A percentile compares a stretch with the other conserved stretches of the same genome.
These are phyloP conservation scores for Phylloporus sp. DNA, from an alignment of 768 basidiomycete genomes.

Conservation along the genomic window DNA sequence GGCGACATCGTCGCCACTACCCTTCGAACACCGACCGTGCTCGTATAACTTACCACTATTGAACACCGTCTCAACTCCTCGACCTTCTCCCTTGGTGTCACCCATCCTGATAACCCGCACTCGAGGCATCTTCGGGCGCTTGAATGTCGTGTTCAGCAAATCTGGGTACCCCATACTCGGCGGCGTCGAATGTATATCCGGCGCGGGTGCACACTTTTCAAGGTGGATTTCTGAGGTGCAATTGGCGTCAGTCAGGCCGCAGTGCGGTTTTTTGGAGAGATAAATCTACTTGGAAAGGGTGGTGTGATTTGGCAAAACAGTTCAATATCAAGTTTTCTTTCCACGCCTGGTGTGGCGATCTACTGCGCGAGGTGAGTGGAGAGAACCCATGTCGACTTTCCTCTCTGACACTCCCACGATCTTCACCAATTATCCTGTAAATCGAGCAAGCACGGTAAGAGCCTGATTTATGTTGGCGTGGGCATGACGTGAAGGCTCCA, in stretches of 20 bases:
- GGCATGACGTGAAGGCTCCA: constrained; percentile 1
- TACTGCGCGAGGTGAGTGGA: constrained; percentile 11
- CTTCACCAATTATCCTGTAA: background rate
- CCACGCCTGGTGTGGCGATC: constrained; percentile 5
- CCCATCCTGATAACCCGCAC: constrained; percentile 23
- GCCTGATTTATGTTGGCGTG: background rate
- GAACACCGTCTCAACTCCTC: constrained; percentile 31
- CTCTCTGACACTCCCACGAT: background rate
- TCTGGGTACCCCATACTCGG: constrained; percentile 29
- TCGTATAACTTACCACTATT: constrained; percentile 21
- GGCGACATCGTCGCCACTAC: constrained; percentile 42
- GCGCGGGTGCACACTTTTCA: constrained; percentile 31
- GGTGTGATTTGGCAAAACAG: constrained; percentile 14
- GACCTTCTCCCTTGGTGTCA: constrained; percentile 40
- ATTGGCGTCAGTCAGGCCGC: constrained; percentile 22
- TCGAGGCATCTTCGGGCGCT: constrained; percentile 32
- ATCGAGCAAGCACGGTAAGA: constrained; percentile 11
- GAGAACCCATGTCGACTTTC: no score
- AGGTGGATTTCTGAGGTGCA: constrained; percentile 26
- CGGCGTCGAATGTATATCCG: constrained; percentile 34
- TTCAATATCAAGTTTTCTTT: constrained; percentile 3
- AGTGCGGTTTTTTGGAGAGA: constrained; percentile 32
- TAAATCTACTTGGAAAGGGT: constrained; percentile 19
- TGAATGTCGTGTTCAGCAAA: constrained; percentile 46
- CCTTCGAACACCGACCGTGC: constrained; percentile 34